Evolutionary conservation across 2,329 filamentous ascomycete species (phyloP).

Genomic region (Coleophoma crateriformis): DNA sequence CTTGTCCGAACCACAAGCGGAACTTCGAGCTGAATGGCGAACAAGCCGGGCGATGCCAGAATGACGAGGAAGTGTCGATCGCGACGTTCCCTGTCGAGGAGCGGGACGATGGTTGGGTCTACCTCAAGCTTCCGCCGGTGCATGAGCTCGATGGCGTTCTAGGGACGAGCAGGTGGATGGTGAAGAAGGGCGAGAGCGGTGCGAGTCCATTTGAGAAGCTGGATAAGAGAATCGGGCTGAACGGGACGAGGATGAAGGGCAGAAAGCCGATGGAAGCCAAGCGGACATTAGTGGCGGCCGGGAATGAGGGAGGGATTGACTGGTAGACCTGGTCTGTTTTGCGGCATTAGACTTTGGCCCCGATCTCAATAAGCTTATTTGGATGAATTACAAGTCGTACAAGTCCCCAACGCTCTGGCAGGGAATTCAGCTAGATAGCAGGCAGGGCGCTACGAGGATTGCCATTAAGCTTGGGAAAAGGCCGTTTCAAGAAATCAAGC

Average conservation of each 20-base stretch:
- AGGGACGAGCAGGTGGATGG: slow-evolving; percentile 73
- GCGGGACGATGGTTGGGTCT: slow-evolving; percentile 70
- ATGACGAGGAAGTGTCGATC: slow-evolving; percentile 70
- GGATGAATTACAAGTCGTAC: too few relatives aligned
- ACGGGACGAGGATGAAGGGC: slow-evolving; percentile 20
- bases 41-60: slow-evolving; percentile 65
- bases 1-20: slow-evolving; percentile 83
- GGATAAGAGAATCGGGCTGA: slow-evolving; percentile 21
- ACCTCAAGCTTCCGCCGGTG: slow-evolving; percentile 73
- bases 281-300: slow-evolving; percentile 11
- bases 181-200: slow-evolving; percentile 63
- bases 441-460: too few relatives aligned
- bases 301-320: slow-evolving; percentile 18
- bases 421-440: too few relatives aligned
- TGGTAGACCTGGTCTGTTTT: slow-evolving; percentile 12
- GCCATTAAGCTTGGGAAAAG: too few relatives aligned
- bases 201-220: slow-evolving; percentile 25
- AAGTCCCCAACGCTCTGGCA: too few relatives aligned
- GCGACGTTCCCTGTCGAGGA: slow-evolving; percentile 77
- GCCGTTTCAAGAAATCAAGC: too few relatives aligned
- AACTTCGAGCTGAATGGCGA: slow-evolving; percentile 73
- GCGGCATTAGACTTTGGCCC: too few relatives aligned
- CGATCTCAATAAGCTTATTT: too few relatives aligned
- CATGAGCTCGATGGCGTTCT: slow-evolving; percentile 75
- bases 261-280: slow-evolving; percentile 18